Evolutionary conservation across 805 yeast genomes (phyloP).

Genomic region (Brettanomyces sp.): DNA sequence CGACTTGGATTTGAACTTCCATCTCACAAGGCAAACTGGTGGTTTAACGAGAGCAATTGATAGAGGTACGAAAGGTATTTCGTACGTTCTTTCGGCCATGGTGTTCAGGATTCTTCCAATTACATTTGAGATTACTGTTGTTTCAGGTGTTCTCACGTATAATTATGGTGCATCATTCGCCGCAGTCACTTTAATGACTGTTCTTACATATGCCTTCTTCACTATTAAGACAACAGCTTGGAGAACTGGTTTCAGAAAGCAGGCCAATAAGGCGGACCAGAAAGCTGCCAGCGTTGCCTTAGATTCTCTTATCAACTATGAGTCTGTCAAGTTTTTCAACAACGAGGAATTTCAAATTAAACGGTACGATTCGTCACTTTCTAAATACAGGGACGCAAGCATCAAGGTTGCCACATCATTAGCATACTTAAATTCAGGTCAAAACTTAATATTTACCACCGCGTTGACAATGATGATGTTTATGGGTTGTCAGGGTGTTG

Average conservation of each 20-base stretch:
- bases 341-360: conserved; percentile 72
- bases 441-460: conserved; percentile 69
- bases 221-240: conserved; percentile 92
- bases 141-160: conserved; percentile 87
- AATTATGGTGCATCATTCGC: conserved; percentile 88
- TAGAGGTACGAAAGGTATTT: conserved; percentile 94
- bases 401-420: conserved; percentile 79
- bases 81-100: conserved; percentile 88
- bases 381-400: conserved; percentile 63
- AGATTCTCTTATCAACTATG: conserved; percentile 89
- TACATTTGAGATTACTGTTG: conserved; percentile 83
- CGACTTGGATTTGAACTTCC: conserved; percentile 81
- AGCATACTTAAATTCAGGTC: conserved; percentile 73
- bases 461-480: conserved; percentile 97
- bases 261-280: conserved; percentile 89
- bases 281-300: conserved; percentile 91
- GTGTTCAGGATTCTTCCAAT: conserved; percentile 96
- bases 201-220: conserved; percentile 80
- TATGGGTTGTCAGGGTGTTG: conserved; percentile 94
- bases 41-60: conserved; percentile 95
- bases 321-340: conserved; percentile 89
- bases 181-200: conserved; percentile 76
- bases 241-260: conserved; percentile 87
- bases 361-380: conserved; percentile 71
- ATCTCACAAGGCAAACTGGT: conserved; percentile 86